Evolutionary conservation across 768 basidiomycete species (phyloP), one percentile per base, ranked within the genome.

Genomic region (Collybiopsis confluens): DNA sequence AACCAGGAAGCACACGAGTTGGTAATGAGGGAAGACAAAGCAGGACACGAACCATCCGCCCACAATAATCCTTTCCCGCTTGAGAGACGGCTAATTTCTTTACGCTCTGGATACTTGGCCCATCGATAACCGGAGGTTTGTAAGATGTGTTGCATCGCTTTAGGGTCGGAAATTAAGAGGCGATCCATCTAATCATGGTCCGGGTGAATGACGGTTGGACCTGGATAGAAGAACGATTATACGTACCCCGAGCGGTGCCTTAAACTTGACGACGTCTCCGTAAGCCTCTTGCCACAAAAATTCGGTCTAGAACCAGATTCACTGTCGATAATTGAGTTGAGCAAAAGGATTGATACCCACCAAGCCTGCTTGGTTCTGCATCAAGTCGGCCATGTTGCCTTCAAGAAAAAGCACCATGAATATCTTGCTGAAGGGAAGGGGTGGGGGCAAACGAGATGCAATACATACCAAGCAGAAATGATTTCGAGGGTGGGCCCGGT

Each of bases 101-200:
- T 53, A 18, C 58, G 58, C 41, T 61, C 64, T 3, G 50, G 54
- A 28, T 59, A 61, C 45, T 67, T 67, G 15, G 62, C 62, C 53
- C 61, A 70, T 20, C 59, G 56, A 57, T 70, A 70, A 1, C 67
- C 68, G 2, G 63, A 65, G 1, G 69, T 66, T 24, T 69, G 66
- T n/a, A 62, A 60, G 27, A 70, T 60, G 47, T 69, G 63, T 45
- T 68, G 66, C 11, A 70, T 43, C 43, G 68, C 68, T 54, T 69
- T 65, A 1, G 67, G 66, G 48, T 72, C 71, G 2, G 64, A 56
- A 18, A 68, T 58, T 57, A 66, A 63, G 16, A 72, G 45, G 52
- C 59, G 57, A 48, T 69, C 62, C 36, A 62, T 58, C 69, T 70
- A n/a, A 37, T 27, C 4, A 37, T 9, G 10, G 8, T 33, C 13